These are phyloP conservation scores for Coniochaeta sp. DNA, from an alignment of 2,329 filamentous ascomycete genomes.

Conservation along the genomic window DNA sequence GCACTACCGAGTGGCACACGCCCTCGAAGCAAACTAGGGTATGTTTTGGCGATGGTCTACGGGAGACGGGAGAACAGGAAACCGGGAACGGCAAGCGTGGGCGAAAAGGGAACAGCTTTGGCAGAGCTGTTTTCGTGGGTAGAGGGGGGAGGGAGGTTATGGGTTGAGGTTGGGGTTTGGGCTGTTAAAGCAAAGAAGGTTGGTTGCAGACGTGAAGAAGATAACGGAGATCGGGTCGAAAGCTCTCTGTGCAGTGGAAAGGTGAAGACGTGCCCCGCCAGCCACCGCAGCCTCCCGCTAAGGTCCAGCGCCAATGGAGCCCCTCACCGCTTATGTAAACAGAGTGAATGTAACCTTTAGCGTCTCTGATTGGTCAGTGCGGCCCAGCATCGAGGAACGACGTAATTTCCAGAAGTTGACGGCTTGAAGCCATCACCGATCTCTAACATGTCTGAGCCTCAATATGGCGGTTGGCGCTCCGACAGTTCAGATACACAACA, in stretches of 20 bases:
- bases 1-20: conserved; percentile 10
- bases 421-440: background rate
- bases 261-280: conserved; percentile 2
- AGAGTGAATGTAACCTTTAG: background rate
- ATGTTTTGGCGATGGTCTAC: conserved; percentile 4
- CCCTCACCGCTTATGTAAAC: conserved; percentile 2
- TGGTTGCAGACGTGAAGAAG: background rate
- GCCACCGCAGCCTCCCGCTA: conserved; percentile 2
- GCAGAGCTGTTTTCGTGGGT: no score
- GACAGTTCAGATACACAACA: no score
- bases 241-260: no score
- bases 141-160: background rate
- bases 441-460: no score
- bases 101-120: background rate
- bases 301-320: background rate
- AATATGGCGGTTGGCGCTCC: no score
- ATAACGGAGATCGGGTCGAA: background rate
- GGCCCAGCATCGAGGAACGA: background rate
- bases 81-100: conserved; percentile 22
- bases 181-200: background rate
- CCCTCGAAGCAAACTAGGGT: background rate
- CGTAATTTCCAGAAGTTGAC: background rate
- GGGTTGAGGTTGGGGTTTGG: background rate
- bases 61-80: conserved; percentile 14
- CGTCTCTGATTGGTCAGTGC: background rate